phyloP scores from a whole-genome alignment of 345 rosid species.

The Brassica carinata region DNA sequence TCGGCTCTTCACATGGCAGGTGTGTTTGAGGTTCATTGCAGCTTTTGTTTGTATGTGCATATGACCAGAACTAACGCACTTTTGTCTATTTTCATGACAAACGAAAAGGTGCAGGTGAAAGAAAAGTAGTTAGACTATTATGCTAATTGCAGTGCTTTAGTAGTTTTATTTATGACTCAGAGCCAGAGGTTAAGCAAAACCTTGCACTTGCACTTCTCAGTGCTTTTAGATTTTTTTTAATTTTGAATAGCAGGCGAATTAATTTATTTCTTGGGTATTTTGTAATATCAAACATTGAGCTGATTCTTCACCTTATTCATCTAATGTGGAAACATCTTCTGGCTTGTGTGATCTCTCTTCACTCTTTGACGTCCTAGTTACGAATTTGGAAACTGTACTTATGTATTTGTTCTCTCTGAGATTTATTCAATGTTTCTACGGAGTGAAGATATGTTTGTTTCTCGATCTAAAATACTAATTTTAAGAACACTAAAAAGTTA shows the following conservation, averaged over 20 bases:
- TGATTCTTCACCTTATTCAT: slow-evolving; percentile 11
- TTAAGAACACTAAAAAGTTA: too few species aligned
- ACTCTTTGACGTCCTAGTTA: neutral
- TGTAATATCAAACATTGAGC: slow-evolving; percentile 24
- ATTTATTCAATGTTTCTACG: neutral
- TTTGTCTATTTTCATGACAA: slow-evolving; percentile 9
- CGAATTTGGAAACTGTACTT: neutral
- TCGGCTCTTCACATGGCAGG: slow-evolving; percentile 2
- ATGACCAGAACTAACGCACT: slow-evolving; percentile 29
- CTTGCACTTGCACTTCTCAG: slow-evolving; percentile 5
- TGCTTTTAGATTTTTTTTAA: neutral
- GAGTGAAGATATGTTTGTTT: neutral
- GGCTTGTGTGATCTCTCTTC: neutral
- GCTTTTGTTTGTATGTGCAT: slow-evolving; percentile 26
- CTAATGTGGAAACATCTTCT: slow-evolving; percentile 2
- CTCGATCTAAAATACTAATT: neutral
- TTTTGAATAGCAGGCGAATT: neutral
- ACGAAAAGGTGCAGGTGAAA: slow-evolving; percentile 24
- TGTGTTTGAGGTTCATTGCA: slow-evolving; percentile 10
- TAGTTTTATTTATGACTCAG: neutral
- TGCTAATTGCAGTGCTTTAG: slow-evolving; percentile 27
- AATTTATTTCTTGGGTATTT: neutral
- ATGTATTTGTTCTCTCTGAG: neutral
- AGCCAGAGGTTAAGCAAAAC: slow-evolving; percentile 12
- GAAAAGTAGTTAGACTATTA: slow-evolving; percentile 1